A percentile compares a stretch with the other conserved stretches of the same genome.
These are phyloP conservation scores for Anthoceros angustus DNA, from an alignment of 225 moss, liverwort and hornwort species.

Conservation along the genomic window DNA sequence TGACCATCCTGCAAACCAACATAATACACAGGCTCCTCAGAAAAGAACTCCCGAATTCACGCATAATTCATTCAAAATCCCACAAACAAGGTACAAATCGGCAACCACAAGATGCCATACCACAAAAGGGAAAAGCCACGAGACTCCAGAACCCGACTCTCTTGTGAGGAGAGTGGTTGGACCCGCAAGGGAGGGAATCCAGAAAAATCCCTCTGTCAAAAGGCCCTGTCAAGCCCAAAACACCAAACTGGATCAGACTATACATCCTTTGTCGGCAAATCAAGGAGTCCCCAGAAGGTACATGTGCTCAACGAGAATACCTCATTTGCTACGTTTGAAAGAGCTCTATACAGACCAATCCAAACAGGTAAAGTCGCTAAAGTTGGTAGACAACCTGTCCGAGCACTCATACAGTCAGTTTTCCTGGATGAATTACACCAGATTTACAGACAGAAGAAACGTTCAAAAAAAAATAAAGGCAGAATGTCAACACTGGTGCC, in stretches of 20 bases:
- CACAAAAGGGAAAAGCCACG: conserved; percentile 86
- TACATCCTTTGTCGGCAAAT: background rate
- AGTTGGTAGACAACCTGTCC: conserved; percentile 77
- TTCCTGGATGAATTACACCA: no score
- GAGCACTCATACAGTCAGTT: no score
- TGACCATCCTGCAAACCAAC: conserved; percentile 37
- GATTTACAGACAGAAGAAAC: background rate
- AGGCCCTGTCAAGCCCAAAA: conserved; percentile 34
- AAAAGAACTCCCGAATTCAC: background rate
- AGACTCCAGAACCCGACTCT: conserved; percentile 46
- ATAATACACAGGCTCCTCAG: background rate
- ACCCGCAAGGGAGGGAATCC: conserved; percentile 94
- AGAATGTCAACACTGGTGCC: background rate
- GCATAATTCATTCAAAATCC: background rate
- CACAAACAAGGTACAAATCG: background rate
- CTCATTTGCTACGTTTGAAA: conserved; percentile 98
- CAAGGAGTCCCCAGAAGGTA: background rate
- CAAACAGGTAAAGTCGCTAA: conserved; percentile 90
- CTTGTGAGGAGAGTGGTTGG: conserved; percentile 83
- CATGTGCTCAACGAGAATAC: conserved; percentile 14
- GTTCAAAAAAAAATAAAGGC: background rate
- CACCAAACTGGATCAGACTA: no score
- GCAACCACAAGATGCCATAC: conserved; percentile 13
- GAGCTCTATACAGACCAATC: conserved; percentile 91
- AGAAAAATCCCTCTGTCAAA: conserved; percentile 94